Evolutionary conservation across 2,329 filamentous ascomycete species (phyloP), one percentile per base, ranked within the genome.

Genomic region (Talaromyces sp.): DNA sequence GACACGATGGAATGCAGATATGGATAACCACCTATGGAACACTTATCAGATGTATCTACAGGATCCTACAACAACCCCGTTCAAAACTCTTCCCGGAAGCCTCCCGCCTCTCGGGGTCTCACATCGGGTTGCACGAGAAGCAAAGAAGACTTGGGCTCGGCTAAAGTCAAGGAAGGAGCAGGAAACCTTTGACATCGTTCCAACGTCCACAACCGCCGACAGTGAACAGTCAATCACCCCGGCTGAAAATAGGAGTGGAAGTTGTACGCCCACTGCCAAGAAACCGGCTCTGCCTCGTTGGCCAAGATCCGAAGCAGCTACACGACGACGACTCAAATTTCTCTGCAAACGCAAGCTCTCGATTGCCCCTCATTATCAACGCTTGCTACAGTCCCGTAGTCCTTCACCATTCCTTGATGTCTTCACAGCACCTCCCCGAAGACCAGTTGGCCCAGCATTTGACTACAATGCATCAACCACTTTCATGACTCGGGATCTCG

Each of bases 1-100:
- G 68, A 68, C 72, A 71, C 72, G 73, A 47, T 89, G 87, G 83
- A 87, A 84, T 5, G 77, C 83, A 50, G 85, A 87, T 60, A 88
- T 88, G 86, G 87, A 89, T 72, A 82, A 85, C 64, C 87, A 89
- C 71, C 76, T 89, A 37, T 88, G 87, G 87, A 84, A 86, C 72
- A 87, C 85, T 9, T 89, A 88, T 75, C 85, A 88, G 77, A 80
- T 82, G 62, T 88, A 88, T 72, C 78, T 89, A n/a, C 85, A 87
- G 67, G 86, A 89, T 73, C 87, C 87, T 22, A 86, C 84, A 3
- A 82, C 88, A 57, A 89, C 87, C 1, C 87, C 87, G 0, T 89
- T 89, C 80, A 89, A 89, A 72, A 87, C 86, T 77, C 81, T 88
- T 0, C 87, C 87, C 2, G 87, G 87, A 58, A 86, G 84, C 50